A percentile compares a stretch with the other conserved stretches of the same genome.
phyloP scores from a whole-genome alignment of 768 basidiomycete genomes.

The Clitopilus hobsonii region DNA sequence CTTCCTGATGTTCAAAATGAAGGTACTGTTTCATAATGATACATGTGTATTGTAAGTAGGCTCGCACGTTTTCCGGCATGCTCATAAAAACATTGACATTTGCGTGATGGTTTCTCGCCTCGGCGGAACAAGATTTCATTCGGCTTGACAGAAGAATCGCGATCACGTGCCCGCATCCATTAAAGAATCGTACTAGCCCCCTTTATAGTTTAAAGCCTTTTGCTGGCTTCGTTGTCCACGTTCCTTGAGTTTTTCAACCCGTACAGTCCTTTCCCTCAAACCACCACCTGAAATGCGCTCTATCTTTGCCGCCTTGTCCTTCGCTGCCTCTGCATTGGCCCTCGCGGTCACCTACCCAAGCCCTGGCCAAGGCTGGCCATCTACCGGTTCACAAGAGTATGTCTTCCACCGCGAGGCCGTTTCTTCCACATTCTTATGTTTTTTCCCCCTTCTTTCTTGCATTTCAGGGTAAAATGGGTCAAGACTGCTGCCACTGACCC shows the following conservation, averaged over 20 bases:
- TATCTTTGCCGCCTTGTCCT: conserved; percentile 38
- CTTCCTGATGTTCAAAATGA: conserved; percentile 6
- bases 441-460: conserved; percentile 28
- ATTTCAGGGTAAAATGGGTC: conserved; percentile 48
- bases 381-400: conserved; percentile 44
- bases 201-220: conserved; percentile 15
- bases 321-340: conserved; percentile 56
- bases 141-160: background rate
- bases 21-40: background rate
- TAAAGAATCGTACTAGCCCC: background rate
- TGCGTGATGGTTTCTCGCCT: conserved; percentile 4
- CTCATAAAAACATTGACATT: conserved; percentile 5
- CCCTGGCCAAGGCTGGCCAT: conserved; percentile 48
- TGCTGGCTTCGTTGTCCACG: conserved; percentile 6
- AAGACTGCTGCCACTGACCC: conserved; percentile 45
- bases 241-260: conserved; percentile 10
- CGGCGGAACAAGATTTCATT: background rate
- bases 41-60: background rate
- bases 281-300: conserved; percentile 36
- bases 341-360: conserved; percentile 56
- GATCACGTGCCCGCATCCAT: conserved; percentile 11
- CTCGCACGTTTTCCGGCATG: background rate
- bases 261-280: conserved; percentile 10
- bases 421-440: no score
- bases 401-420: no score